Base-by-base conservation (phyloP, 805 yeast species). In the Myxozyma geophila region DNA sequence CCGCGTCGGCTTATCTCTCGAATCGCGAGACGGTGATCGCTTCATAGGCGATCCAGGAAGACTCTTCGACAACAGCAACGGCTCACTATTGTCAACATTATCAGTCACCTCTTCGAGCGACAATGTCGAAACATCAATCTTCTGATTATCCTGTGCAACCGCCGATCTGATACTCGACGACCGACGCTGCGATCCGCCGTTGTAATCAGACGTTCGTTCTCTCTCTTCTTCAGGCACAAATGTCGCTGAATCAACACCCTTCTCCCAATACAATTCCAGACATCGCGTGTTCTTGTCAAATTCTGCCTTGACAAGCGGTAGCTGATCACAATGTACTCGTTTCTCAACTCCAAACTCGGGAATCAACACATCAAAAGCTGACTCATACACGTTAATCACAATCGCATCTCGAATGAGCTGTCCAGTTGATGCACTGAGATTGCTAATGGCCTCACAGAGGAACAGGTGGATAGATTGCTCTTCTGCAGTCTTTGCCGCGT, bases 281-380 rank as follows among this genome's bases (percentile, higher is more conserved):
- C 85, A 77, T 51, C 90, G 82, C 47, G 82, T 78, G 17, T 74
- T 71, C 73, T 87, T 89, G 74, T 90, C 92, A 74, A 89, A 95
- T 75, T 95, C 98, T 5, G 98, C 98, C 75, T 92, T 92, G 28
- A 85, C 85, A 67, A 93, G 80, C 10, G 98, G 98, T 60, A 95
- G 80, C 77, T 95, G 98, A 77, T 95, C 99, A 35, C 98, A 98
- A 73, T 95, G 99, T 23, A 92, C 97, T 72, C 98, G 83, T 76
- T 92, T 92, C 74, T 92, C 98, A 70, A 92, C 89, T 50, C 98
- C 98, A 78, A 92, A 88, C 69, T 91, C 97, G 1, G 97, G 97
- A 66, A 92, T 81, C 69, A 89, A 85, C 2, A 92, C 93, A 75
- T 95, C 99, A 78, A 95, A 95, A 1, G 98, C 90, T 0, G 97